Evolutionary conservation across 176 grass and related monocot species (phyloP).

Genomic region (Oropetium thomaeum): DNA sequence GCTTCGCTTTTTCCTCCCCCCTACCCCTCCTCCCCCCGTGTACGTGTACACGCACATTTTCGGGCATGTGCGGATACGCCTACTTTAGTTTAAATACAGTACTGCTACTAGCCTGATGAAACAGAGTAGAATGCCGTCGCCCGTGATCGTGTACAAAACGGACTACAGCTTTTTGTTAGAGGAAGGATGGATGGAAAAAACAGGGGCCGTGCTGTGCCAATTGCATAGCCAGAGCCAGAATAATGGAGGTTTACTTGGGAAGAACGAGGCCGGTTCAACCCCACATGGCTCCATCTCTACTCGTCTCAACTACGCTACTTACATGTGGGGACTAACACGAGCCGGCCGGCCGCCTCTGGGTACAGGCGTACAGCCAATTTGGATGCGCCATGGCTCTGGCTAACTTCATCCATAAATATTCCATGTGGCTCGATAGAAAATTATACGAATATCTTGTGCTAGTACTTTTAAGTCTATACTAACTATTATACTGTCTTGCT

Average conservation of each 20-base stretch:
- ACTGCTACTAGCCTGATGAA: no score
- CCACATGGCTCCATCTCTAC: conserved; percentile 33
- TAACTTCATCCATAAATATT: conserved; percentile 20
- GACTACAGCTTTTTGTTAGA: neutral
- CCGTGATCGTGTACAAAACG: neutral
- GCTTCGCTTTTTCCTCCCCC: neutral
- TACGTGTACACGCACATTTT: neutral
- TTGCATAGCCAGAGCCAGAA: neutral
- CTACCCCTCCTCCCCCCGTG: no score
- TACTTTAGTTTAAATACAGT: no score
- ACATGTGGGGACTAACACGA: conserved; percentile 32
- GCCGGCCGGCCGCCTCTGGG: neutral
- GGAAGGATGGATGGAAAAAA: neutral
- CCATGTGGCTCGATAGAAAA: conserved; percentile 44
- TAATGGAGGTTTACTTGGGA: conserved; percentile 13
- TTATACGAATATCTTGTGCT: neutral
- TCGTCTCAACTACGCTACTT: conserved; percentile 25
- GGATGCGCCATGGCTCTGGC: neutral
- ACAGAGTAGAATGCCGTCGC: neutral
- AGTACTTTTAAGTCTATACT: conserved; percentile 5
- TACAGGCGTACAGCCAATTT: conserved; percentile 47
- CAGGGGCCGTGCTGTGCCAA: neutral
- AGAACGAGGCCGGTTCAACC: conserved; percentile 43
- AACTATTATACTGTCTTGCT: neutral
- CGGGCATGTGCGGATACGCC: conserved; percentile 34